phyloP scores from a whole-genome alignment of 2,329 filamentous ascomycete species.

The Sphaerulina musiva region DNA sequence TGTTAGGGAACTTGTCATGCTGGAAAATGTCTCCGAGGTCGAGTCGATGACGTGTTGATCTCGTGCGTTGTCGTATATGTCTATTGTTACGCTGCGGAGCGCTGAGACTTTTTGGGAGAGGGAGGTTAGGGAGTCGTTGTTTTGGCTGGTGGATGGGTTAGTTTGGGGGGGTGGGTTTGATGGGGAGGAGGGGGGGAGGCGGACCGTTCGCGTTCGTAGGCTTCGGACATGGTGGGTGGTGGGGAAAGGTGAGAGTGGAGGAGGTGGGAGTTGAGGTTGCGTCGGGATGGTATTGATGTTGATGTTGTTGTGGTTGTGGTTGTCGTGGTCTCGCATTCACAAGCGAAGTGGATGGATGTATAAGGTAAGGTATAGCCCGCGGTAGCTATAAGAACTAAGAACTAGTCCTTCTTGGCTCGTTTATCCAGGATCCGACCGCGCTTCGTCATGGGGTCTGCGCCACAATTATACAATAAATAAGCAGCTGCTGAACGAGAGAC shows the following conservation, averaged over 20 bases:
- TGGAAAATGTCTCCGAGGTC: constrained; percentile 85
- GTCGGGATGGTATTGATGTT: background rate
- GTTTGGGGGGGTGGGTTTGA: constrained; percentile 1
- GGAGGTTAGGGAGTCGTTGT: constrained; percentile 88
- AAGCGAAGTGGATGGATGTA: too few species aligned
- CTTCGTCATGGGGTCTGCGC: background rate
- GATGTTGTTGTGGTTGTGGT: background rate
- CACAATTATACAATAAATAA: background rate
- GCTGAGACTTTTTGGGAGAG: constrained; percentile 86
- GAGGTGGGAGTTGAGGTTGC: background rate
- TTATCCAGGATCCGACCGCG: too few species aligned
- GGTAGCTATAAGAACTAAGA: too few species aligned
- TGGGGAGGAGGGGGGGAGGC: constrained; percentile 12
- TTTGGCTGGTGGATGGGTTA: constrained; percentile 54
- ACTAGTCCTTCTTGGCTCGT: too few species aligned
- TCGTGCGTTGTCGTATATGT: constrained; percentile 95
- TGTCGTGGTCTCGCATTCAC: too few species aligned
- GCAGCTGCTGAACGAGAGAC: too few species aligned
- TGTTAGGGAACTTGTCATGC: constrained; percentile 73
- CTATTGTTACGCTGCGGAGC: constrained; percentile 85
- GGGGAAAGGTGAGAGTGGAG: background rate
- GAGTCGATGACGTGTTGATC: constrained; percentile 82
- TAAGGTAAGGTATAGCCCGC: too few species aligned
- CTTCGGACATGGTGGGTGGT: constrained; percentile 46
- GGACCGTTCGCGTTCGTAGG: constrained; percentile 56